Evolutionary conservation across 805 yeast genomes (phyloP), one percentile per base, ranked within the genome.

Genomic region (Pichia rugopelliculosa): DNA sequence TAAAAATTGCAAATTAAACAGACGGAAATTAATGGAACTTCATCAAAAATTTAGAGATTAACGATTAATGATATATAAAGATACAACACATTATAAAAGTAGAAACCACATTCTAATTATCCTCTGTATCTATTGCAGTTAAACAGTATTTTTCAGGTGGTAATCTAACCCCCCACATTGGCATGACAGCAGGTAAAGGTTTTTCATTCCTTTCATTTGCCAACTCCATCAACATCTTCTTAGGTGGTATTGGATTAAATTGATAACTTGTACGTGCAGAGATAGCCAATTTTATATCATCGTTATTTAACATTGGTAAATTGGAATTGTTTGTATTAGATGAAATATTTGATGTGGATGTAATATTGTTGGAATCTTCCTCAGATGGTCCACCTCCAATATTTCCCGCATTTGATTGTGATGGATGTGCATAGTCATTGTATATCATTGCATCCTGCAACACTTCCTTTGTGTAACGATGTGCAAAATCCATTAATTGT

Each of bases 101-200:
- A n/a, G n/a, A n/a, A n/a, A n/a, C n/a, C n/a, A n/a, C n/a, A n/a
- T n/a, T n/a, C n/a, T 39, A 50, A 4, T 45, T 43, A 6, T 43
- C 53, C 10, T 44, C 46, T 46, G 78, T 82, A 53, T 86, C 89
- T 53, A 75, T 76, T 1, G 87, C 93, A 0, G 96, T 89, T 46
- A 90, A 70, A 68, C 98, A 90, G 68, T 88, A 90, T 76, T 90
- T 93, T 70, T 93, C 99, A 5, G 99, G 98, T 3, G 99, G 99
- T 44, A 95, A 72, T 54, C 97, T 78, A 36, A 93, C 75, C 11
- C 99, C 98, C 83, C 88, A 89, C 44, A 83, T 77, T 13, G 93
- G 90, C 65, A 90, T 82, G 13, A 93, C 90, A 6, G 93, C 86
- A 6, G 99, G 99, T 45, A 93, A 71, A 0, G 95, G 81, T 61